phyloP scores from a whole-genome alignment of 768 basidiomycete species.

The Fibroporia radiculosa region DNA sequence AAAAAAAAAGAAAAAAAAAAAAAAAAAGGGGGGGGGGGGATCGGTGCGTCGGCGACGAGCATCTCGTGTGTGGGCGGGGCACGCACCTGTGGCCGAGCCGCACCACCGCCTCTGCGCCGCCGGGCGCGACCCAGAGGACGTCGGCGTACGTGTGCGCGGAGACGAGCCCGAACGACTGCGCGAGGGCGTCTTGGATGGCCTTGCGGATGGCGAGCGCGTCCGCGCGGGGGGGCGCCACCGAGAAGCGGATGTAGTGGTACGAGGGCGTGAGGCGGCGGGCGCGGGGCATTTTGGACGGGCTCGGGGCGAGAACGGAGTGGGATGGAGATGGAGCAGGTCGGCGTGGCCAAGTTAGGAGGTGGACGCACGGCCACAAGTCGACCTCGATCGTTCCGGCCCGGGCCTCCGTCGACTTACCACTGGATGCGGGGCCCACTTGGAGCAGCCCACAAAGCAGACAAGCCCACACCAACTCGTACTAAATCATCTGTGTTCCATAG shows the following conservation, averaged over 20 bases:
- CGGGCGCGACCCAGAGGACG: constrained; percentile 43
- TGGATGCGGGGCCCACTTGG: background rate
- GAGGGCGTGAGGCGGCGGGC: constrained; percentile 7
- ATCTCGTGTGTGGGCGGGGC: too few relatives aligned
- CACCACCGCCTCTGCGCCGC: constrained; percentile 33
- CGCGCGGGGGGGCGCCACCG: constrained; percentile 28
- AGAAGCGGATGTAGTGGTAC: constrained; percentile 41
- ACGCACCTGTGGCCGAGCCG: constrained; percentile 34
- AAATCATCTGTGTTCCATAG: too few relatives aligned
- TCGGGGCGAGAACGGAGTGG: background rate
- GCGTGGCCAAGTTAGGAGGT: background rate
- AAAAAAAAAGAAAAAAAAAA: background rate
- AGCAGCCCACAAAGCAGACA: background rate
- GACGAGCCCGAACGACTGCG: constrained; percentile 48
- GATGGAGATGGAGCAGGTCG: background rate
- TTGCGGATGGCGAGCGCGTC: constrained; percentile 45
- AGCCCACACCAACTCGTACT: too few relatives aligned
- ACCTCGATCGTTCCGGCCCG: background rate
- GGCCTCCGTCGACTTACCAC: background rate
- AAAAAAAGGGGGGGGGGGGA: too few relatives aligned
- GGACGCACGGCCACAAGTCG: background rate
- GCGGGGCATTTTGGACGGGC: background rate
- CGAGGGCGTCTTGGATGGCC: constrained; percentile 45
- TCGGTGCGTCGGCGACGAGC: too few relatives aligned
- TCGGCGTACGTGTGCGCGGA: constrained; percentile 48